Evolutionary conservation across 2,329 filamentous ascomycete genomes (phyloP).

Genomic region (Hymenoscyphus repandus): DNA sequence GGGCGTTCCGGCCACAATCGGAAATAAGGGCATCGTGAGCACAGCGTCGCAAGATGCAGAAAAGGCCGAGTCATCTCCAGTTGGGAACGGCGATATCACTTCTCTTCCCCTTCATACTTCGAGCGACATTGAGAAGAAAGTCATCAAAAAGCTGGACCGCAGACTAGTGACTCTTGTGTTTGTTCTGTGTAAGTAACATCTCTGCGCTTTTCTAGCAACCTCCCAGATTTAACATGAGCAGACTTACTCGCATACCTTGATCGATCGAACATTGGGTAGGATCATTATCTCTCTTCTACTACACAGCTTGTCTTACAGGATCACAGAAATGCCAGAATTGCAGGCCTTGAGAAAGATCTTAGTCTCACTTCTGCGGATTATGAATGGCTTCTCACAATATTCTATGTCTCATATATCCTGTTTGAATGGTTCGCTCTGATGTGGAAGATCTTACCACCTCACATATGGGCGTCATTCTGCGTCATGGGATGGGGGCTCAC

Average conservation of each 20-base stretch:
- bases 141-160: constrained; percentile 54
- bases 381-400: constrained; percentile 37
- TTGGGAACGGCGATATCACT: not conserved
- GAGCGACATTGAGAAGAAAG: constrained; percentile 37
- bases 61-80: not conserved
- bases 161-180: constrained; percentile 41
- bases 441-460: constrained; percentile 35
- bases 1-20: no score
- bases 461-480: constrained; percentile 34
- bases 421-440: constrained; percentile 36
- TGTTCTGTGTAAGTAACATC: constrained; percentile 16
- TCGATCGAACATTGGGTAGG: constrained; percentile 11
- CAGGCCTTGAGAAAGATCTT: constrained; percentile 47
- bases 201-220: not conserved
- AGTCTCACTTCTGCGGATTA: constrained; percentile 38
- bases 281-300: not conserved
- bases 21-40: no score
- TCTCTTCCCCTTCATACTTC: not conserved
- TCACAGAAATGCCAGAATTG: constrained; percentile 46
- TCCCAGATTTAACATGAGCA: constrained; percentile 16
- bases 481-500: constrained; percentile 32
- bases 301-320: not conserved
- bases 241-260: constrained; percentile 44
- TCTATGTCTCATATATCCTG: constrained; percentile 37
- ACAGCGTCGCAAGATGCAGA: constrained; percentile 3